Conservation (phyloP, 176 grass and related monocot species). For the Zoysia pacifica region DNA sequence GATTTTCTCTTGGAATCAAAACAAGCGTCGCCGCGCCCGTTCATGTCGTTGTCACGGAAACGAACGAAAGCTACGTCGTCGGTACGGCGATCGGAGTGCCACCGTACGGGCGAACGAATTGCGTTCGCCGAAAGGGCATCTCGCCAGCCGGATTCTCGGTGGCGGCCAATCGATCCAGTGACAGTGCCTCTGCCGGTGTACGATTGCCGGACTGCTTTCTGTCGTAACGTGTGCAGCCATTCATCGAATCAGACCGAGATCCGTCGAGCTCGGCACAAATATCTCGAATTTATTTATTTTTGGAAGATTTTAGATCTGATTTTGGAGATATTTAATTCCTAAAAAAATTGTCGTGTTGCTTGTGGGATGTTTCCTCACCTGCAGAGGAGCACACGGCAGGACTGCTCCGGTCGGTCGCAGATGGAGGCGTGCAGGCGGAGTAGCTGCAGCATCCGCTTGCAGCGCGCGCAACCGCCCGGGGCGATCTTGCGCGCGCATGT, state of each 20-base stretch:
- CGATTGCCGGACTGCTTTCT: conserved; percentile 13
- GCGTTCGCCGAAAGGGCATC: conserved; percentile 22
- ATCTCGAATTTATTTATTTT: not conserved
- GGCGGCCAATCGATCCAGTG: not conserved
- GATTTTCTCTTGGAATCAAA: not conserved
- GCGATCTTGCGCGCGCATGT: conserved; percentile 51
- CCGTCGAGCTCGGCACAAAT: not conserved
- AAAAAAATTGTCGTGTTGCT: not conserved
- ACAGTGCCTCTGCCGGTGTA: not conserved
- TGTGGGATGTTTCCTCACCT: conserved; percentile 42
- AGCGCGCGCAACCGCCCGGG: conserved; percentile 59
- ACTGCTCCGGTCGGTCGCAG: conserved; percentile 48
- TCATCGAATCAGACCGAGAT: not conserved
- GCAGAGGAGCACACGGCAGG: conserved; percentile 75
- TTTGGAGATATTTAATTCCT: not conserved
- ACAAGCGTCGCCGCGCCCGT: not conserved
- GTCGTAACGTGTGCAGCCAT: not conserved
- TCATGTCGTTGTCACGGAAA: conserved; percentile 28
- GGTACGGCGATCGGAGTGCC: not conserved
- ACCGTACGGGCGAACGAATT: not conserved
- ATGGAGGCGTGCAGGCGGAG: conserved; percentile 72
- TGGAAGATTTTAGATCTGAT: not conserved
- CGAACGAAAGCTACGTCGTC: not conserved
- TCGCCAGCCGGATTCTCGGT: conserved; percentile 34
- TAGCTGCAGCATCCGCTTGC: conserved; percentile 79